Conservation (phyloP, 345 rosid species). For the Psidium guajava region DNA sequence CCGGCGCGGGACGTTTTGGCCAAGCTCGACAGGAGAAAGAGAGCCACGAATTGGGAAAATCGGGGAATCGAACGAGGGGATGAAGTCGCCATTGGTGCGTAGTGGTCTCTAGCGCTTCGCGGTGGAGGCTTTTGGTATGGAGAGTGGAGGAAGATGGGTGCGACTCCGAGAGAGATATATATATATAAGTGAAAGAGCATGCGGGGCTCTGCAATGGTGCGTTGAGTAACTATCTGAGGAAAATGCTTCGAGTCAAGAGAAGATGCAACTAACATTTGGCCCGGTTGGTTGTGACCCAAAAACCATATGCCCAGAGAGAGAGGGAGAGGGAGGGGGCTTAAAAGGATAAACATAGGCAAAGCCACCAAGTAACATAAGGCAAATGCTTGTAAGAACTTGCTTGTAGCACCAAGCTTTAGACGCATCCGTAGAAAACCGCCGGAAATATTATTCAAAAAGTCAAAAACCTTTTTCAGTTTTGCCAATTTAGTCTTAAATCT, state of each 20-base stretch:
- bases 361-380: neutral
- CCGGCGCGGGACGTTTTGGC: slow-evolving; percentile 13
- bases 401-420: neutral
- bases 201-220: neutral
- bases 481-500: too few relatives aligned
- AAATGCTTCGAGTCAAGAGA: slow-evolving; percentile 27
- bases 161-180: slow-evolving; percentile 14
- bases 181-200: slow-evolving; percentile 9
- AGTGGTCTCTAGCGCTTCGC: neutral
- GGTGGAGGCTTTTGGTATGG: neutral
- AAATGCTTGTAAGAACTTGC: neutral
- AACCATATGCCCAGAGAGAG: slow-evolving; percentile 9
- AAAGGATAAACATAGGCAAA: neutral
- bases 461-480: too few relatives aligned
- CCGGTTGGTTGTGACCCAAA: slow-evolving; percentile 34
- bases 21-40: slow-evolving; percentile 9
- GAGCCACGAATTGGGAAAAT: neutral
- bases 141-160: slow-evolving; percentile 18
- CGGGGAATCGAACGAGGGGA: neutral
- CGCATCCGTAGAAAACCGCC: too few relatives aligned
- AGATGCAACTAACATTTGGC: slow-evolving; percentile 53
- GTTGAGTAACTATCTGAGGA: neutral
- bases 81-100: slow-evolving; percentile 8
- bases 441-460: too few relatives aligned
- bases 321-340: neutral